Evolutionary conservation across 768 basidiomycete genomes (phyloP), one percentile per base, ranked within the genome.

Genomic region (Lentinula boryana): DNA sequence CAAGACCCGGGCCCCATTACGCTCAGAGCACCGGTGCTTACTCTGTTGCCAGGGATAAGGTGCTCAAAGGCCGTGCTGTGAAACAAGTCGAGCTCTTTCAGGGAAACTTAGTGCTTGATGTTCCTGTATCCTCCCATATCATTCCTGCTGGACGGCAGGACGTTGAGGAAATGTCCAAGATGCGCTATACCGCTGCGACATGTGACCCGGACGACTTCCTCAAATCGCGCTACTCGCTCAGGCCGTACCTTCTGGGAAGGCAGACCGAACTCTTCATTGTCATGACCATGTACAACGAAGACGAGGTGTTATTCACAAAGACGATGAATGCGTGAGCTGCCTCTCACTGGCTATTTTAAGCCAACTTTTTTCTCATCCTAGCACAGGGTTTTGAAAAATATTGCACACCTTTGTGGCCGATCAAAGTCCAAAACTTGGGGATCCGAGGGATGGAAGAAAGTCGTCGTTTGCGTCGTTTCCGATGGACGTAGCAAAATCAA

Each of bases 241-340:
- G 93, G 23, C 93, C 85, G 4, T 94, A 87, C 71, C 80, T 94
- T 1, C 83, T 84, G 66, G 84, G 85, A 60, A 87, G 94, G 58
- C 80, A 87, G 57, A 96, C 94, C 8, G 95, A 96, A 73, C 80
- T 97, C 13, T 95, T 96, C 75, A 92, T 97, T 66, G 93, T 95
- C 44, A 91, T 96, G 86, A 96, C 94, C 48, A 95, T 96, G 93
- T 92, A 92, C 72, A 95, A 95, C 70, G 94, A 97, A 75, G 91
- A 92, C 68, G 89, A 92, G 68, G 76, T 86, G 8, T 76, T 91
- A 31, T 93, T 92, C 70, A 77, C 78, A 68, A 83, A 80, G 68
- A 94, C 91, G 10, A 92, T 94, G 89, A 92, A 93, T 66, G 84
- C 89, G 87, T 88, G 68, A 68, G 87, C 78, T 46, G 41, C 44